Evolutionary conservation across 108 stramenopile species (phyloP).

Genomic region (Fragilaria radians): DNA sequence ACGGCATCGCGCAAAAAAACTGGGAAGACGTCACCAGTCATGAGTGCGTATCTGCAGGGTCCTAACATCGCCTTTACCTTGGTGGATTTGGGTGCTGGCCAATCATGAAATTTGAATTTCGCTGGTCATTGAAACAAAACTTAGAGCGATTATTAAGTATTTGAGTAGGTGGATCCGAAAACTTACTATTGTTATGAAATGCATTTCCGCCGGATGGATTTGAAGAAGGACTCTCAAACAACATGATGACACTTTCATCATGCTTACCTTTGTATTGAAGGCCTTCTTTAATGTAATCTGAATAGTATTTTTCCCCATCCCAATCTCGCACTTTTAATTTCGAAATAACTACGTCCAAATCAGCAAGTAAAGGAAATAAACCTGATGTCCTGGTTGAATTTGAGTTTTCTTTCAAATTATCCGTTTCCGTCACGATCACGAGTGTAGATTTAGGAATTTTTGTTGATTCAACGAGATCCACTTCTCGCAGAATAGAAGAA

Average conservation of each 20-base stretch:
- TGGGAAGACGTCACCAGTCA: constrained; percentile 19
- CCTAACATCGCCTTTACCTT: constrained; percentile 13
- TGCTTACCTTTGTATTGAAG: constrained; percentile 10
- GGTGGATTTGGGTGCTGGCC: constrained; percentile 21
- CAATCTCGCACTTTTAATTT: constrained; percentile 17
- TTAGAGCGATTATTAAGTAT: neutral
- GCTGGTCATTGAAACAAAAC: neutral
- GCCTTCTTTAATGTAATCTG: constrained; percentile 29
- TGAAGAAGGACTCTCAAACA: constrained; percentile 27
- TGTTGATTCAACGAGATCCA: neutral
- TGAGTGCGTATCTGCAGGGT: constrained; percentile 18
- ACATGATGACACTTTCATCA: constrained; percentile 16
- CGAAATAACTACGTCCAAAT: constrained; percentile 7
- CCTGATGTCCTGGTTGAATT: neutral
- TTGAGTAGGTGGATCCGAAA: neutral
- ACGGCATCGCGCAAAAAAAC: constrained; percentile 12
- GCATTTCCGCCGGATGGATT: neutral
- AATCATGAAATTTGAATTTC: constrained; percentile 24
- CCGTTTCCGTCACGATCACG: constrained; percentile 17
- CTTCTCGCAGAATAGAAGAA: neutral
- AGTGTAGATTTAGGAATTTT: constrained; percentile 12
- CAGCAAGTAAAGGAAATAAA: neutral
- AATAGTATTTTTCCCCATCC: constrained; percentile 16
- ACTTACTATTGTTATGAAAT: neutral
- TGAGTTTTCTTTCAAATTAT: constrained; percentile 15